phyloP scores from a whole-genome alignment of 345 rosid species.

The Pistacia vera region DNA sequence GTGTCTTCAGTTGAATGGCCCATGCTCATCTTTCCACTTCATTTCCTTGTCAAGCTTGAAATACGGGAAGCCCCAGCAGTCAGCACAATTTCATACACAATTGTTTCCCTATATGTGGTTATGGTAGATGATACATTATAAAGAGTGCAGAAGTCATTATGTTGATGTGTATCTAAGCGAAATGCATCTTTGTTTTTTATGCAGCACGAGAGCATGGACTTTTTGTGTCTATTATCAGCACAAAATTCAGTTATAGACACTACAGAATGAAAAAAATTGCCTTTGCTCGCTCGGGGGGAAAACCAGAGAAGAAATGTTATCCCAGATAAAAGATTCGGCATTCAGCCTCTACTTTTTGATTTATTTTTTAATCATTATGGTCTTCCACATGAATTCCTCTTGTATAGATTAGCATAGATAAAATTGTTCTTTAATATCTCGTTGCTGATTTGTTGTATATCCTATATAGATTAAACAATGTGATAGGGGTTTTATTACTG shows the following conservation, averaged over 20 bases:
- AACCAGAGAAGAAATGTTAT: not conserved
- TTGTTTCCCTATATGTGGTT: not conserved
- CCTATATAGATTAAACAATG: not conserved
- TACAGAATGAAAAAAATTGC: not conserved
- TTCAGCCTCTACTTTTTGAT: not conserved
- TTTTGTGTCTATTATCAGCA: not conserved
- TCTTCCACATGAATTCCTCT: not conserved
- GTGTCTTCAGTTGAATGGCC: not conserved
- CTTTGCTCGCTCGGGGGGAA: not conserved
- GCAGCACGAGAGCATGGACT: not conserved
- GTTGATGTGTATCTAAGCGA: not conserved
- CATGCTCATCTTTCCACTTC: not conserved
- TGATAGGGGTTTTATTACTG: not conserved
- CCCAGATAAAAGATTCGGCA: not conserved
- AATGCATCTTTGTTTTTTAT: not conserved
- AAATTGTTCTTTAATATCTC: too few species aligned
- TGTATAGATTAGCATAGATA: not conserved
- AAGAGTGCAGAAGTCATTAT: not conserved
- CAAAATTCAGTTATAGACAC: not conserved
- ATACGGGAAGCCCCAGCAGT: not conserved
- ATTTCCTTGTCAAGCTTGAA: constrained; percentile 2
- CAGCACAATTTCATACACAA: not conserved
- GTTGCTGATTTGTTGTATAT: not conserved
- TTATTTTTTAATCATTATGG: not conserved
- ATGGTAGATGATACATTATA: not conserved